Percentiles rank a stretch among this genome's conserved stretches.
phyloP scores from a whole-genome alignment of 106 monocot species.

The Dendrobium officinale region DNA sequence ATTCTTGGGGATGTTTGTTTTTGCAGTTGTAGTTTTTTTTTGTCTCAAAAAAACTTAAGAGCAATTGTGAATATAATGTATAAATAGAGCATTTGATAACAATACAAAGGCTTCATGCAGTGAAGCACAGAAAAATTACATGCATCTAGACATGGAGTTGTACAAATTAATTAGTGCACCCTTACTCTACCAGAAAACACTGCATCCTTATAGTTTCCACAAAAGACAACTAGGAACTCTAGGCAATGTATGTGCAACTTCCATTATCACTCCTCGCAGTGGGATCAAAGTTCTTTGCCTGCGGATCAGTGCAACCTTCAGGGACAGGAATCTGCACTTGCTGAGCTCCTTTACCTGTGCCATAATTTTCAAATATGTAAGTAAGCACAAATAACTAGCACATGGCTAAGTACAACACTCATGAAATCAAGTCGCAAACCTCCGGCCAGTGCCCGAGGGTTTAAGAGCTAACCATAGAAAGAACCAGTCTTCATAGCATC shows the following conservation, averaged over 20 bases:
- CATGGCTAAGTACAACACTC: background rate
- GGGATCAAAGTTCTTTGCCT: conserved; percentile 50
- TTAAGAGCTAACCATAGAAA: conserved; percentile 61
- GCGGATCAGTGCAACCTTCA: conserved; percentile 56
- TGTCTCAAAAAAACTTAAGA: background rate
- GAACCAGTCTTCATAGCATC: conserved; percentile 63
- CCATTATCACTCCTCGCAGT: conserved; percentile 77
- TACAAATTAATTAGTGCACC: background rate
- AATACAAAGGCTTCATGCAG: background rate
- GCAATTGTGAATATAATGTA: background rate
- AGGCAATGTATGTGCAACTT: conserved; percentile 36
- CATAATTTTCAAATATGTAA: background rate
- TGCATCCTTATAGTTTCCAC: background rate
- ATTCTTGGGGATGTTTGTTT: too few relatives aligned
- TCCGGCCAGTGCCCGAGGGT: conserved; percentile 3
- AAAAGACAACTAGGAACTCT: background rate
- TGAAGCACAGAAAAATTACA: conserved; percentile 2
- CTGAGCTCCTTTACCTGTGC: conserved; percentile 64
- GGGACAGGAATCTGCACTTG: conserved; percentile 52
- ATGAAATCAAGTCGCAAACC: conserved; percentile 15
- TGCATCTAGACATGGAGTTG: background rate
- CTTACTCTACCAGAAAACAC: background rate
- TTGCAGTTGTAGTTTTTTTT: too few relatives aligned
- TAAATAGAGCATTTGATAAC: background rate
- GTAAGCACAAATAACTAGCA: background rate